Percentiles rank a stretch among this genome's conserved stretches.
Conservation (phyloP, 352 stramenopile species). For the Phytopythium sindhum region DNA sequence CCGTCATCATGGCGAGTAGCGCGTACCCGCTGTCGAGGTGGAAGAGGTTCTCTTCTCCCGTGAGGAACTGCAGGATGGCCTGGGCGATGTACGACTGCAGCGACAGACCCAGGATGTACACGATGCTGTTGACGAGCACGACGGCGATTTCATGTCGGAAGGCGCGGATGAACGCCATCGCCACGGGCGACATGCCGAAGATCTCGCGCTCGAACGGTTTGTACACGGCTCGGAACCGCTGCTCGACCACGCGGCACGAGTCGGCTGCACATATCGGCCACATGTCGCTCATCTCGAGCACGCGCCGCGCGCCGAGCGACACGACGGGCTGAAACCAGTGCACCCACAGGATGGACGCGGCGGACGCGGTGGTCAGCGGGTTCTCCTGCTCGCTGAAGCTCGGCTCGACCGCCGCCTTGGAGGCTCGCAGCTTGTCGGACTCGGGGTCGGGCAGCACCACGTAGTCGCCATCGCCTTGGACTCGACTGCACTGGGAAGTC, state of each 20-base stretch:
- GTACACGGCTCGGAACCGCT: conserved; percentile 16
- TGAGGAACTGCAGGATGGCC: conserved; percentile 17
- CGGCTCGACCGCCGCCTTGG: not conserved
- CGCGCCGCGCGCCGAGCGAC: conserved; percentile 18
- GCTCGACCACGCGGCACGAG: conserved; percentile 11
- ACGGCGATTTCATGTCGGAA: conserved; percentile 13
- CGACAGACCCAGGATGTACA: conserved; percentile 20
- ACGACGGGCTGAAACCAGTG: conserved; percentile 25
- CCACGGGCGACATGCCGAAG: conserved; percentile 12
- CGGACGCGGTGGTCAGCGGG: conserved; percentile 19
- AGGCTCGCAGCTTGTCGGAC: not conserved
- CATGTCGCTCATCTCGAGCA: conserved; percentile 19
- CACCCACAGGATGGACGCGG: conserved; percentile 18
- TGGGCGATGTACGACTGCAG: conserved; percentile 18
- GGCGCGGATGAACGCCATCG: conserved; percentile 9
- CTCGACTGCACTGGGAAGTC: not conserved
- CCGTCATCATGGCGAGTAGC: conserved; percentile 12
- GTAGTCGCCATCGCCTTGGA: not conserved
- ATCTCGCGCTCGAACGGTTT: not conserved
- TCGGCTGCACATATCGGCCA: conserved; percentile 17
- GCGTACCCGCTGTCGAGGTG: conserved; percentile 12
- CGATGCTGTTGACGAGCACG: conserved; percentile 11
- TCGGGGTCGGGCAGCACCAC: not conserved
- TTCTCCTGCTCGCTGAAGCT: conserved; percentile 14
- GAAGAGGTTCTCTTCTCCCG: conserved; percentile 12